Evolutionary conservation across 1,284 basidiomycete species (phyloP), one percentile per base, ranked within the genome.

Genomic region (Sphaerobolus stellatus): DNA sequence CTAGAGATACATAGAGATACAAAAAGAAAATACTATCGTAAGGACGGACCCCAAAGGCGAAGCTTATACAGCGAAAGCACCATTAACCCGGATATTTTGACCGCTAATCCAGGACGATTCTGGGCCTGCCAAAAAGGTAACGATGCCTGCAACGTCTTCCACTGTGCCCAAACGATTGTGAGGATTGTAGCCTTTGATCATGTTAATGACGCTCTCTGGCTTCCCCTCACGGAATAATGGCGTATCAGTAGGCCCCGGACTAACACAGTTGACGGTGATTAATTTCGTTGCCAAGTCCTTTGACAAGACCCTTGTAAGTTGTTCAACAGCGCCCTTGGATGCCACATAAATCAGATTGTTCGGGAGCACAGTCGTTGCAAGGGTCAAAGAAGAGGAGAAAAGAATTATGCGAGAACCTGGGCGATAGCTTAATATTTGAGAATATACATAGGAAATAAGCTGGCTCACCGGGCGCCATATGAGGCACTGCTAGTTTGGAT

Each of bases 311-410:
- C 81, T 76, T n/a, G 75, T 69, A 48, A 83, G 68, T 58, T 83
- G 81, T 61, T 83, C 80, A 51, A 83, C 68, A 1, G 81, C 81
- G 40, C 78, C 82, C 64, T 85, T 84, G 2, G 78, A 74, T 16
- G 77, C 75, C 48, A 75, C 71, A 64, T 82, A 83, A 50, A 76
- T 69, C 22, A 83, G 71, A 13, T 74, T 72, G 55, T 77, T 77
- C 2, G 82, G 75, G 2, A 72, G 64, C 25, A 82, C 66, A 64
- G 68, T 66, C 2, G 77, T 72, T 7, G 74, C 70, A 13, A 60
- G 63, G 4, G 79, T 78, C 52, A 84, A 65, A 49, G 76, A 76
- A 4, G 76, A 75, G 0, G 81, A 82, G 64, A 83, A 75, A 65
- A 83, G 81, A 50, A 84, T 75, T 50, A 84, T 73, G 5, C 80